phyloP scores from a whole-genome alignment of 2,329 filamentous ascomycete species.

The Colletotrichum phormii region DNA sequence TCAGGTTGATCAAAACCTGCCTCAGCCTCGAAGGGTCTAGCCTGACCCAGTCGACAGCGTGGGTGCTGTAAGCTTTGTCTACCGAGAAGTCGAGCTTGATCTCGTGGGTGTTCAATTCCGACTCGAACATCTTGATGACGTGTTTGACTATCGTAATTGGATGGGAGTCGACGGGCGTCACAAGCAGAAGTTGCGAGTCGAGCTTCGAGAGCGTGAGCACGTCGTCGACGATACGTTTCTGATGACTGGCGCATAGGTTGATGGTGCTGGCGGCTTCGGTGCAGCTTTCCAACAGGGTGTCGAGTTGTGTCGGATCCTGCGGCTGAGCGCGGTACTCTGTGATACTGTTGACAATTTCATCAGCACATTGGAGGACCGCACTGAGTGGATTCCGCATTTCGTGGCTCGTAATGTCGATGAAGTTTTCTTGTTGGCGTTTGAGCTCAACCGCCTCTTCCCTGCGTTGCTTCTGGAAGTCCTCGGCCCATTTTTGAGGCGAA shows the following conservation, averaged over 20 bases:
- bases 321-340: slow-evolving; percentile 50
- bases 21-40: slow-evolving; percentile 80
- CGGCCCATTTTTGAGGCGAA: slow-evolving; percentile 85
- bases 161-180: slow-evolving; percentile 77
- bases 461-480: slow-evolving; percentile 81
- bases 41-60: slow-evolving; percentile 77
- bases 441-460: slow-evolving; percentile 85
- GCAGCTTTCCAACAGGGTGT: slow-evolving; percentile 63
- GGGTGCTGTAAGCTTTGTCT: slow-evolving; percentile 73
- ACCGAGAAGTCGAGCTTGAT: slow-evolving; percentile 78
- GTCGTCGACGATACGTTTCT: slow-evolving; percentile 79
- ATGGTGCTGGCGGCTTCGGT: slow-evolving; percentile 86
- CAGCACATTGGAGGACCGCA: slow-evolving; percentile 80
- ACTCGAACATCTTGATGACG: slow-evolving; percentile 83
- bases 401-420: slow-evolving; percentile 80
- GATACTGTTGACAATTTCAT: slow-evolving; percentile 73
- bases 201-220: slow-evolving; percentile 76
- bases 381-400: slow-evolving; percentile 83
- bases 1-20: slow-evolving; percentile 82
- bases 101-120: slow-evolving; percentile 77
- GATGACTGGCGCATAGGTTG: slow-evolving; percentile 81
- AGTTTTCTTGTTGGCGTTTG: slow-evolving; percentile 78
- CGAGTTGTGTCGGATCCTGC: slow-evolving; percentile 54
- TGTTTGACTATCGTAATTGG: slow-evolving; percentile 75
- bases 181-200: slow-evolving; percentile 76